A percentile compares a stretch with the other conserved stretches of the same genome.
Evolutionary conservation across 495 filamentous ascomycete species (phyloP).

Genomic region (Staphylotrichum longicolle): DNA sequence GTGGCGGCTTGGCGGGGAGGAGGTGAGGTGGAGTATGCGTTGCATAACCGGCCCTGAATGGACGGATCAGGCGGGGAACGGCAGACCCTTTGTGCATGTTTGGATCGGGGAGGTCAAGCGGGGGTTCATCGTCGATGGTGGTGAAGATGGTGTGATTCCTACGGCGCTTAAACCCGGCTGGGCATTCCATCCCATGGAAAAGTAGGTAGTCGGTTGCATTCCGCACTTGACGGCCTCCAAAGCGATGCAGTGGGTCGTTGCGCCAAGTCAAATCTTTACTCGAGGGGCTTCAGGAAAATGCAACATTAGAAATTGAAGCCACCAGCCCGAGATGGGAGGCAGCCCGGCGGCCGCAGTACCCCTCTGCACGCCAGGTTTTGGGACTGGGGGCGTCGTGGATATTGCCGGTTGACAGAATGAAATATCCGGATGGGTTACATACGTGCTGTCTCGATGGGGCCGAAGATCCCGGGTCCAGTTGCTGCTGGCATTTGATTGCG

Average conservation of each 20-base stretch:
- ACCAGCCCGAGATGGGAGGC: too few species aligned
- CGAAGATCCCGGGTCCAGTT: too few species aligned
- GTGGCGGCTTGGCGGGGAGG: constrained; percentile 20
- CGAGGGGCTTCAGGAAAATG: too few species aligned
- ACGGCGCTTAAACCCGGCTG: constrained; percentile 6
- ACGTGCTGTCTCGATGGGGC: too few species aligned
- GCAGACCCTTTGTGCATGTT: background rate
- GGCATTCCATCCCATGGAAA: background rate
- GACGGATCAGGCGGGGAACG: constrained; percentile 8
- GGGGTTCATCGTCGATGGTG: background rate
- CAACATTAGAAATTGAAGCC: too few species aligned
- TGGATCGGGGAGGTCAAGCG: background rate
- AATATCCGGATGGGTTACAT: too few species aligned
- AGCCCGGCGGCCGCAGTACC: too few species aligned
- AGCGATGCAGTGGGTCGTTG: background rate
- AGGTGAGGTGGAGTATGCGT: constrained; percentile 11
- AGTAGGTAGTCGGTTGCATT: background rate
- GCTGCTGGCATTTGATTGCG: too few species aligned
- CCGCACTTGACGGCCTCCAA: background rate
- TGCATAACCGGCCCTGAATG: background rate
- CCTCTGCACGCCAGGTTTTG: too few species aligned
- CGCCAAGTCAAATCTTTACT: too few species aligned
- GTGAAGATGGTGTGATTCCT: background rate
- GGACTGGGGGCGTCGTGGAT: too few species aligned
- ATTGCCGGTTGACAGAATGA: too few species aligned